These are phyloP conservation scores for Diaporthe sp. DNA, from an alignment of 2,329 filamentous ascomycete species.

Conservation along the genomic window DNA sequence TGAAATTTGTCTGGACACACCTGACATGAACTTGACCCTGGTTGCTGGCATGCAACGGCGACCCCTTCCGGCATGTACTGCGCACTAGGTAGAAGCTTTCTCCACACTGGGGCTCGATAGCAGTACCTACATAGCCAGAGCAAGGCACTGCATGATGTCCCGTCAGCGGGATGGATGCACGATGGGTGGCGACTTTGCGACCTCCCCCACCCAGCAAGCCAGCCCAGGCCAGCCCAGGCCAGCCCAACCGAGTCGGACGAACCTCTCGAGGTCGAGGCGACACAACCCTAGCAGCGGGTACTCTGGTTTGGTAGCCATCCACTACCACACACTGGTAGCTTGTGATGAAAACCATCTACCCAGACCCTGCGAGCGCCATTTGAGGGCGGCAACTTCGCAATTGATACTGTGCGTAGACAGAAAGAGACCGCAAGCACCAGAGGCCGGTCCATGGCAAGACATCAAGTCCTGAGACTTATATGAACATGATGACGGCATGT, in stretches of 20 bases:
- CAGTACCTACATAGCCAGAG: not conserved
- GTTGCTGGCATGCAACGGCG: constrained; percentile 16
- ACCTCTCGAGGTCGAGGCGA: constrained; percentile 15
- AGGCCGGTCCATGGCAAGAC: constrained; percentile 19
- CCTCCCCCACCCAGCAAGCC: not conserved
- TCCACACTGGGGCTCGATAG: not conserved
- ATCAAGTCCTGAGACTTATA: constrained; percentile 14
- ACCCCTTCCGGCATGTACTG: constrained; percentile 24
- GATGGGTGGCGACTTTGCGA: constrained; percentile 18
- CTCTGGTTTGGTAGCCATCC: not conserved
- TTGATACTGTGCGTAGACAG: constrained; percentile 14
- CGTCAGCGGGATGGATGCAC: constrained; percentile 15
- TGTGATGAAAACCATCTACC: not conserved
- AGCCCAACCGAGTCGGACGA: constrained; percentile 14
- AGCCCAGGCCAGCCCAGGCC: not conserved
- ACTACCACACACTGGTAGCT: constrained; percentile 3
- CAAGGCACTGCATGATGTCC: constrained; percentile 6
- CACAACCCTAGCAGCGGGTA: constrained; percentile 18
- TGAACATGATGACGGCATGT: constrained; percentile 32
- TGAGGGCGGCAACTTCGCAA: not conserved
- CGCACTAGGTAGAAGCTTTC: not conserved
- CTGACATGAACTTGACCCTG: not conserved
- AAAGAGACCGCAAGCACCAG: not conserved
- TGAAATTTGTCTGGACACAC: not conserved
- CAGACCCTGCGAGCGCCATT: not conserved